Percentiles rank a stretch among this genome's conserved stretches.
These are phyloP conservation scores for Blumeriella jaapii DNA, from an alignment of 2,329 filamentous ascomycete genomes.

Conservation along the genomic window DNA sequence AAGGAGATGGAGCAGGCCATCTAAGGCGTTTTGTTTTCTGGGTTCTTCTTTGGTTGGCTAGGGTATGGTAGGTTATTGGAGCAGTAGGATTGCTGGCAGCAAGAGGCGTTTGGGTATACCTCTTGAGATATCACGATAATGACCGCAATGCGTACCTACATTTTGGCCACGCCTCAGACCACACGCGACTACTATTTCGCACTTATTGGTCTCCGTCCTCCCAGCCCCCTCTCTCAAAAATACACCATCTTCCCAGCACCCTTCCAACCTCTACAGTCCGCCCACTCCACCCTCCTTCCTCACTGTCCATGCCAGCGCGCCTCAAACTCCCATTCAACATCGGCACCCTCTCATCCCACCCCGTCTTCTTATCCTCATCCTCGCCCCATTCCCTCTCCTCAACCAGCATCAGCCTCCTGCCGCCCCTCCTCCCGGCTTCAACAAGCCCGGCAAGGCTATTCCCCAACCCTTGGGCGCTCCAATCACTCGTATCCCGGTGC, in stretches of 20 bases:
- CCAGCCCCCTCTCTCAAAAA: conserved; percentile 34
- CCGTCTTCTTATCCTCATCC: conserved; percentile 22
- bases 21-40: conserved; percentile 10
- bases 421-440: conserved; percentile 42
- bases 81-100: conserved; percentile 2
- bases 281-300: conserved; percentile 44
- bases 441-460: conserved; percentile 50
- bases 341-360: conserved; percentile 43
- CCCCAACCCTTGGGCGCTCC: conserved; percentile 62
- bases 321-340: conserved; percentile 46
- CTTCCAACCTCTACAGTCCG: conserved; percentile 44
- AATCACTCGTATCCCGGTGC: conserved; percentile 59
- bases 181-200: too few species aligned
- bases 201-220: too few species aligned
- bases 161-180: background rate
- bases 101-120: conserved; percentile 27
- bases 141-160: conserved; percentile 10
- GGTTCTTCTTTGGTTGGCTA: conserved; percentile 8
- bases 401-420: conserved; percentile 35
- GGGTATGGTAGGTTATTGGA: conserved; percentile 2
- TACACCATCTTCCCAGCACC: conserved; percentile 56
- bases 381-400: conserved; percentile 30
- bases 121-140: conserved; percentile 24
- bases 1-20: conserved; percentile 96
- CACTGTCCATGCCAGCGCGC: conserved; percentile 30